phyloP scores from a whole-genome alignment of 2,329 filamentous ascomycete species.

The Aschersonia sp. region DNA sequence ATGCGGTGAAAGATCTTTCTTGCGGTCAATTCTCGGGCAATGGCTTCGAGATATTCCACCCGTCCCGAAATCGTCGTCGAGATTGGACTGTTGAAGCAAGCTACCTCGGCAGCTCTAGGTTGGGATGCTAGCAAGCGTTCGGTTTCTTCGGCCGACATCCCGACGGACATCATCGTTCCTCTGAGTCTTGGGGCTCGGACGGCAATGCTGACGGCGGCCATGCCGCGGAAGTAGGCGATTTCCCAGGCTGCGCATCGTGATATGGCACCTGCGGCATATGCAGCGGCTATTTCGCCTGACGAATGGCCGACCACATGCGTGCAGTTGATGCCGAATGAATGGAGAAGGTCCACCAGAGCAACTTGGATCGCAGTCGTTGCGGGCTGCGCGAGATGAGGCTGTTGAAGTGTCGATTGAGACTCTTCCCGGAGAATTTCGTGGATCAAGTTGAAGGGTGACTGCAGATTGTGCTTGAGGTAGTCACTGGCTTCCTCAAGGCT shows the following conservation, averaged over 20 bases:
- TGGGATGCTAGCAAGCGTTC: slow-evolving; percentile 11
- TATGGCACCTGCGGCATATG: slow-evolving; percentile 23
- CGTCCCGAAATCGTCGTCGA: slow-evolving; percentile 30
- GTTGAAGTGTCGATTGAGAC: slow-evolving; percentile 13
- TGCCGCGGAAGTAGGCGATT: slow-evolving; percentile 26
- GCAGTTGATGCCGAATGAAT: slow-evolving; percentile 17
- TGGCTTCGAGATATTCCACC: slow-evolving; percentile 12
- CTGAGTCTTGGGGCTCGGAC: slow-evolving; percentile 12
- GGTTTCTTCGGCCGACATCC: slow-evolving; percentile 15
- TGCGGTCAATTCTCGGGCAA: slow-evolving; percentile 16
- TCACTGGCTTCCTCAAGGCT: slow-evolving; percentile 19
- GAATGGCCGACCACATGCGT: slow-evolving; percentile 27
- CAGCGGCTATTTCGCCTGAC: slow-evolving; percentile 31
- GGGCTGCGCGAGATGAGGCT: slow-evolving; percentile 23
- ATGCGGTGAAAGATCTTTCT: slow-evolving; percentile 18
- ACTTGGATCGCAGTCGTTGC: slow-evolving; percentile 27
- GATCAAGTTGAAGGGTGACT: slow-evolving; percentile 18
- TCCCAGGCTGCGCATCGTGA: slow-evolving; percentile 22
- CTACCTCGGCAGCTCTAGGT: slow-evolving; percentile 16
- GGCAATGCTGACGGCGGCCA: slow-evolving; percentile 16
- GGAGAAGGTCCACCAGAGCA: slow-evolving; percentile 25
- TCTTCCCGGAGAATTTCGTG: slow-evolving; percentile 19
- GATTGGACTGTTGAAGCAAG: slow-evolving; percentile 28
- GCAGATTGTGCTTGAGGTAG: slow-evolving; percentile 15
- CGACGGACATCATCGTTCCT: slow-evolving; percentile 27